A percentile compares a stretch with the other conserved stretches of the same genome.
Evolutionary conservation across 257 asterid genomes (phyloP).

Genomic region (Solanum arcanum): DNA sequence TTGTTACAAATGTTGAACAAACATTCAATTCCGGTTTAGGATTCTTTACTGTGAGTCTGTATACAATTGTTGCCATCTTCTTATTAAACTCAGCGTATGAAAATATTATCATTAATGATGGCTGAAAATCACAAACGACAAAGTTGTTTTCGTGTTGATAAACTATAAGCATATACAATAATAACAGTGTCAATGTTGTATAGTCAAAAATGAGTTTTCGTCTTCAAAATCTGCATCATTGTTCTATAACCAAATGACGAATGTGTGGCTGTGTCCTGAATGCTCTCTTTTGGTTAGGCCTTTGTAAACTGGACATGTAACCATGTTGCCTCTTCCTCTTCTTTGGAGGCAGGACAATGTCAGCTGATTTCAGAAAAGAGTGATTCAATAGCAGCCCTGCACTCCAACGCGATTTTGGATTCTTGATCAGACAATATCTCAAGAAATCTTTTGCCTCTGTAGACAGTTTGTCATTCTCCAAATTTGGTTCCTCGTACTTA

Average conservation of each 20-base stretch:
- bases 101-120: neutral
- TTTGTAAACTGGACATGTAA: neutral
- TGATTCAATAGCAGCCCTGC: neutral
- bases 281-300: neutral
- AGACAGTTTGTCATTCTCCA: neutral
- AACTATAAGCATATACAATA: neutral
- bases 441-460: neutral
- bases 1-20: neutral
- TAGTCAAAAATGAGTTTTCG: neutral
- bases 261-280: neutral
- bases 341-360: neutral
- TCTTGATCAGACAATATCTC: neutral
- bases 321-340: neutral
- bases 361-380: neutral
- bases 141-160: neutral
- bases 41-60: neutral
- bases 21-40: neutral
- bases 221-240: neutral
- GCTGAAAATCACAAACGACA: neutral
- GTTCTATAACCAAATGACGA: neutral
- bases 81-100: neutral
- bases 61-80: too few relatives aligned
- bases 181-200: neutral
- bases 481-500: neutral
- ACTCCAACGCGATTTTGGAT: neutral